Conservation (phyloP, 495 filamentous ascomycete genomes). For the Saxophila tyrrhenica region DNA sequence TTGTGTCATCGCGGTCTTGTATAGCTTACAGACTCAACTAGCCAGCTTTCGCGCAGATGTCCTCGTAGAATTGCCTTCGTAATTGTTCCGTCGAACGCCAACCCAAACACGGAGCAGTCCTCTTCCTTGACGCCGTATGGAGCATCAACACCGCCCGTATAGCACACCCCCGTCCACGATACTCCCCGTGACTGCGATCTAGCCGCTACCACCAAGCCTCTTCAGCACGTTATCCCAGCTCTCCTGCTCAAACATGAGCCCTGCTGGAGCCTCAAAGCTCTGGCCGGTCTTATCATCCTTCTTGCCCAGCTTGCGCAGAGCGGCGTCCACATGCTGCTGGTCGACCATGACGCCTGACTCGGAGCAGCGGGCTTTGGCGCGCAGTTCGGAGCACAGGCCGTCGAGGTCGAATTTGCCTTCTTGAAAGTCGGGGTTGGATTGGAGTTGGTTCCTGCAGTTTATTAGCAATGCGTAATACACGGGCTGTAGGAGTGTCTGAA, state of each 20-base stretch:
- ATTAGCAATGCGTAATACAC: constrained; percentile 11
- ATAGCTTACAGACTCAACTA: neutral
- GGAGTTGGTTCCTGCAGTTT: constrained; percentile 70
- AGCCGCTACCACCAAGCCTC: constrained; percentile 5
- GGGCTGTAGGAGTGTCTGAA: neutral
- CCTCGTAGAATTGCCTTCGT: neutral
- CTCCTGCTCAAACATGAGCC: constrained; percentile 18
- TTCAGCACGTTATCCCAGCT: constrained; percentile 13
- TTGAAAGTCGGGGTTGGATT: constrained; percentile 74
- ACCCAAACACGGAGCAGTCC: no score
- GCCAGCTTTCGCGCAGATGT: neutral
- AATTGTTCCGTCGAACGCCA: neutral
- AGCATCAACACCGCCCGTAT: neutral
- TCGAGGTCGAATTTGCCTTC: constrained; percentile 88
- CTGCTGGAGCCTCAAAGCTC: neutral
- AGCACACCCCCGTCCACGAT: neutral
- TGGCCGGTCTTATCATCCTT: constrained; percentile 9
- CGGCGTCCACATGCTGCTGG: constrained; percentile 68
- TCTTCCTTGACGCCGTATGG: no score
- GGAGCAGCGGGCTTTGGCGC: constrained; percentile 91
- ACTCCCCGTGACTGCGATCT: no score
- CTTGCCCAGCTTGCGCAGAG: constrained; percentile 22
- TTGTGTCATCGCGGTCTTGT: no score
- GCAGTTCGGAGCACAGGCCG: constrained; percentile 81
- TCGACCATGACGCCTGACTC: constrained; percentile 86